Base-by-base conservation (phyloP, 1,139 yeast genomes). In the Lodderomyces oxycetoniae region DNA sequence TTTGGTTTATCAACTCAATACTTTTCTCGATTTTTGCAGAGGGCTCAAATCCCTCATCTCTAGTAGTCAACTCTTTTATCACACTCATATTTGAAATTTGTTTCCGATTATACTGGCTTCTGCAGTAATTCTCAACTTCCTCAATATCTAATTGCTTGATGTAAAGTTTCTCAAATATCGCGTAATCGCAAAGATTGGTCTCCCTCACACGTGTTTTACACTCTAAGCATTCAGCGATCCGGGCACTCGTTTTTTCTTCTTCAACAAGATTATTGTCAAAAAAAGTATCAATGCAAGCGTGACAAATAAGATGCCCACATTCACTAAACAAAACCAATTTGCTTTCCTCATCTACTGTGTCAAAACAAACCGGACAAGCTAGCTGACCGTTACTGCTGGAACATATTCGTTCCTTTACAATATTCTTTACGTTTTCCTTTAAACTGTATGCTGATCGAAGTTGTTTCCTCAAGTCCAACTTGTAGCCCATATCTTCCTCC, bases 261-360 rank as follows among this genome's bases (percentile, higher is more conserved):
- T 51, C 52, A 35, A 45, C 50, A 31, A 62, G 54, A 46, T 55
- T 47, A 40, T 61, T 53, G 44, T 77, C 71, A 52, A 74, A 71
- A 45, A 71, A 77, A 2, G 63, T 61, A 11, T 62, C 74, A 30
- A 75, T 56, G 52, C 94, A 85, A 28, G 74, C 74, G 23, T 63
- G 65, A 52, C 95, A 83, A 1, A 82, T 54, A 47, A 74, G 61
- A 54, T 82, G 93, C 0, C 89, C 91, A 65, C 95, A 85, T 3
- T 63, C 64, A 35, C 76, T 60, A 26, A 77, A 59, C 16, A 66
- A 51, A 4, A 74, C 62, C 13, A 33, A 23, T 7, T 65, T 16
- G 62, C 63, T 26, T 67, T 69, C 17, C 61, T 63, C 28, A 5
- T 74, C 71, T n/a, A 74, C 54, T 7, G 71, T 73, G 43, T 81